Conservation (phyloP, 2,329 filamentous ascomycete species). For the Sclerotiophoma versabilis region DNA sequence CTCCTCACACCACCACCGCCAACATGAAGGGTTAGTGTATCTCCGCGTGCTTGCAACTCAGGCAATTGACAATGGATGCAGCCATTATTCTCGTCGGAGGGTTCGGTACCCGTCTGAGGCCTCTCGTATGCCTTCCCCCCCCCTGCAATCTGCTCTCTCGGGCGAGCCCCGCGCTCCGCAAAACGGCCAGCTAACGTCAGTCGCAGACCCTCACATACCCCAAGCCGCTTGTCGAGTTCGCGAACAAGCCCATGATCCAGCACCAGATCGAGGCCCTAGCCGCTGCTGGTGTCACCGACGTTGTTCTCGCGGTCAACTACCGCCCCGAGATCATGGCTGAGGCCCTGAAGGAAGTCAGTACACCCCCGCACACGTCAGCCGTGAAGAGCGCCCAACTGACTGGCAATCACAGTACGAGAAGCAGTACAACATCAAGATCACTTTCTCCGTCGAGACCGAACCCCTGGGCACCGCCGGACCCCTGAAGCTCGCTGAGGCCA, state of each 20-base stretch:
- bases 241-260: conserved; percentile 98
- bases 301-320: conserved; percentile 98
- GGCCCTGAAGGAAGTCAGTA: conserved; percentile 81
- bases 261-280: conserved; percentile 97
- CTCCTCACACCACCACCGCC: conserved; percentile 31
- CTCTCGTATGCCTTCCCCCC: conserved; percentile 69
- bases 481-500: conserved; percentile 91
- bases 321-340: conserved; percentile 97
- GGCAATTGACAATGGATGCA: conserved; percentile 49
- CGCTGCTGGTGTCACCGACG: conserved; percentile 92
- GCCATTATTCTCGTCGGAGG: conserved; percentile 99
- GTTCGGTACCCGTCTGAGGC: conserved; percentile 96
- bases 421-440: conserved; percentile 91
- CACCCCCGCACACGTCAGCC: neutral
- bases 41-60: neutral
- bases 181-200: conserved; percentile 31
- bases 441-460: conserved; percentile 96
- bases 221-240: conserved; percentile 97
- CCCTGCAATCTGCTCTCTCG: conserved; percentile 26
- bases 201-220: conserved; percentile 89
- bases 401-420: conserved; percentile 73
- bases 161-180: conserved; percentile 29
- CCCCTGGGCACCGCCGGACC: conserved; percentile 94
- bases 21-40: conserved; percentile 50
- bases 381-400: conserved; percentile 19